These are phyloP conservation scores for Davidsoniella neocaledoniae DNA, from an alignment of 2,329 filamentous ascomycete genomes.

Conservation along the genomic window DNA sequence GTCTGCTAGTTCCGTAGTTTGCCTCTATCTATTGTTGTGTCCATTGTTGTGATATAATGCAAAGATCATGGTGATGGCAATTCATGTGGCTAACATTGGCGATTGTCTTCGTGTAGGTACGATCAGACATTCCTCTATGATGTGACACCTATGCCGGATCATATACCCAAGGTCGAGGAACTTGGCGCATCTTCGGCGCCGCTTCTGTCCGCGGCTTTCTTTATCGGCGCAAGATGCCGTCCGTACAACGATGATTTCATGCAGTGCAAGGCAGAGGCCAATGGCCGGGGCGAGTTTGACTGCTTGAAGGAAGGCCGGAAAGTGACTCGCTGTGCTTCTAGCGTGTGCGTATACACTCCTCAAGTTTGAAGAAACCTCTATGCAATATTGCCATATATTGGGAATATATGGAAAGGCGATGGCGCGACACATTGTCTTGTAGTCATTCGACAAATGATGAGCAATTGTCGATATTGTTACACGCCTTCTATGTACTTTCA, in stretches of 20 bases:
- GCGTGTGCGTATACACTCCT: slow-evolving; percentile 55
- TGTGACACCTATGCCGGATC: slow-evolving; percentile 82
- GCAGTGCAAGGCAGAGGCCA: slow-evolving; percentile 95
- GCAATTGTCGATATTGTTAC: too few species aligned
- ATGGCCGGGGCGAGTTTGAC: slow-evolving; percentile 78
- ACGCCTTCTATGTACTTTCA: neutral
- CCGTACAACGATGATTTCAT: slow-evolving; percentile 98
- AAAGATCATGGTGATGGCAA: too few species aligned
- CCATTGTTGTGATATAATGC: too few species aligned
- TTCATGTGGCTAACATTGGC: too few species aligned
- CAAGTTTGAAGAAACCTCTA: too few species aligned
- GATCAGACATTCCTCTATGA: slow-evolving; percentile 87
- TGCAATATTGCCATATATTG: neutral
- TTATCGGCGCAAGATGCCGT: slow-evolving; percentile 90
- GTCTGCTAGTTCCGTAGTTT: too few species aligned
- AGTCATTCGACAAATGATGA: too few species aligned
- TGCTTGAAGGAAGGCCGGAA: slow-evolving; percentile 93
- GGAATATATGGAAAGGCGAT: neutral
- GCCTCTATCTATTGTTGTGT: too few species aligned
- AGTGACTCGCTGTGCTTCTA: slow-evolving; percentile 89
- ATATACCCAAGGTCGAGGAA: slow-evolving; percentile 85
- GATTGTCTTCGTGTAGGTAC: slow-evolving; percentile 16
- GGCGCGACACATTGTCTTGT: too few species aligned
- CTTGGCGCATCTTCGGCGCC: slow-evolving; percentile 86
- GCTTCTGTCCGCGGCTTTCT: slow-evolving; percentile 80